Evolutionary conservation across 2,329 filamentous ascomycete genomes (phyloP), one percentile per base, ranked within the genome.

Genomic region (Diaporthe aspalathi): DNA sequence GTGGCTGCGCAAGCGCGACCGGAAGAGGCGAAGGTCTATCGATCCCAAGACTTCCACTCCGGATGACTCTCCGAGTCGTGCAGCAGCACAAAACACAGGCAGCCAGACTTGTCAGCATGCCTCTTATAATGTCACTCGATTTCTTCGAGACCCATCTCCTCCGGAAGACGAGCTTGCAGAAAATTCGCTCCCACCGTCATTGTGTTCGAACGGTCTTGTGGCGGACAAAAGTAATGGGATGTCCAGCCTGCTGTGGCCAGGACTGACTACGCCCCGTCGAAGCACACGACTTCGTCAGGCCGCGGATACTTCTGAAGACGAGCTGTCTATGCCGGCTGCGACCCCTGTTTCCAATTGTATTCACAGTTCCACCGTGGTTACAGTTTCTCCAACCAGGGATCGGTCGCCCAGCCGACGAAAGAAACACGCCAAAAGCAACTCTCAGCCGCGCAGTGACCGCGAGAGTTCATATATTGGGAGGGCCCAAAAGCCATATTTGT

Each of bases 281-380:
- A 65, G 12, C 7, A 22, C n/a, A 17, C 56, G 32, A 47, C n/a
- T 52, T 11, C 43, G 16, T 57, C 49, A 53, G 45, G 49, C 35
- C 24, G n/a, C 35, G n/a, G 71, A 71, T 4, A 35, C 50, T n/a
- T 73, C 71, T 3, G 71, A 73, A 29, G 71, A 73, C 35, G 71
- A 73, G 32, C 24, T 71, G 45, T 71, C 71, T 35, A 57, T 73
- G 68, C 68, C 68, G 22, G 70, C 68, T 9, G 53, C 54, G 29
- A 69, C 68, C 14, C 71, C 68, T 22, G 45, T 65, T 16, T 53
- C 43, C 24, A 65, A 57, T n/a, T 49, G 40, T 47, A 29, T 17
- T 24, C 53, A 14, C 27, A 32, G 24, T 11, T 56, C 38, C 27
- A 43, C 54, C 56, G 45, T 63, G 49, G 22, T 56, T 8, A 17